Base-by-base conservation (phyloP, 208 protist species). In the Wallacemonas collosoma region DNA sequence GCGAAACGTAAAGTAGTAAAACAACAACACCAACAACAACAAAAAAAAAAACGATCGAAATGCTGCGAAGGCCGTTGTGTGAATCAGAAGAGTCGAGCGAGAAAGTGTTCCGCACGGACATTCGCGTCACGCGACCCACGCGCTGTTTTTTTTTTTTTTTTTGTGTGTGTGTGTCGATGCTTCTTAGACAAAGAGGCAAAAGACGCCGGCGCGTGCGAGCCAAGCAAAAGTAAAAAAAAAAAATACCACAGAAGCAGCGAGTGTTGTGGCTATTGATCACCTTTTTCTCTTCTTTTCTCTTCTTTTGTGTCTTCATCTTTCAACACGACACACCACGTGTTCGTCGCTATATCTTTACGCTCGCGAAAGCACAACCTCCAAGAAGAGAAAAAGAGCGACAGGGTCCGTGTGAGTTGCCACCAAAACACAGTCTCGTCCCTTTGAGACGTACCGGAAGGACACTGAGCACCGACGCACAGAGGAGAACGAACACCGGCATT, bases 241-340 rank as follows among this genome's bases (percentile, higher is more conserved):
- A 12, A 26, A 68, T 51, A 51, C 47, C 17, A 26, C 26, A 26
- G 26, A 26, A 26, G 26, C 26, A 26, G 26, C 26, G 26, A 26
- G 26, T 36, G 26, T n/a, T 51, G 43, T 36, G 11, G 11, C 40
- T 36, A 44, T 40, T 15, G 17, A 45, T 51, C 15, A 8, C 17
- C 15, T 14, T 39, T 44, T 40, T 48, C 45, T 38, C 43, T 71
- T 35, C 11, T 39, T 71, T 60, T 71, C 48, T 71, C 48, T 60
- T 71, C 48, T 71, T 71, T 71, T 71, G 48, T 55, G 62, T 38
- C 40, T 5, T 44, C 40, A 4, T 68, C 41, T 55, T 44, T 4
- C 11, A 40, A 17, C 8, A 71, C 47, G 45, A 62, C 53, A n/a
- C 26, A 26, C 53, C 7, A 58, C 14, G 6, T 58, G 53, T 36